A percentile compares a stretch with the other conserved stretches of the same genome.
phyloP scores from a whole-genome alignment of 176 grass and related monocot species.

The Bonia amplexicaulis region DNA sequence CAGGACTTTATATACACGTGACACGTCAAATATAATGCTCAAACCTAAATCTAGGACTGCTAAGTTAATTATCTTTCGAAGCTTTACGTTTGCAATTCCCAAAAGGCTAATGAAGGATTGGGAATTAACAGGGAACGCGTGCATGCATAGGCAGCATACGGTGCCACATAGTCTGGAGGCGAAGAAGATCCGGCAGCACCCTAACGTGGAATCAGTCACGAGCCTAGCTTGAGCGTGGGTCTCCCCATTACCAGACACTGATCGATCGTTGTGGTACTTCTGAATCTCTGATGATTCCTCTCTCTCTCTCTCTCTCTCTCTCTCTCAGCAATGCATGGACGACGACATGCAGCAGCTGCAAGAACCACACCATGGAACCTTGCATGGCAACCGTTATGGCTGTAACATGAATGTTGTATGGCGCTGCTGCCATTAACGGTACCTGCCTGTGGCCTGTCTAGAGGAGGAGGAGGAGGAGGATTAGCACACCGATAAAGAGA shows the following conservation, averaged over 20 bases:
- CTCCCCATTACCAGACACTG: background rate
- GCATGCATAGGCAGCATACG: background rate
- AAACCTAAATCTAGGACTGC: no score
- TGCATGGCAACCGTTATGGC: background rate
- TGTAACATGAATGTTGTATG: background rate
- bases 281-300: background rate
- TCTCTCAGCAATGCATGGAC: background rate
- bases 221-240: background rate
- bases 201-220: background rate
- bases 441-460: background rate
- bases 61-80: no score
- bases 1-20: no score
- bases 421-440: background rate
- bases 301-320: background rate
- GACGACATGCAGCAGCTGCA: background rate
- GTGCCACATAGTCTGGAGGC: background rate
- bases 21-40: no score
- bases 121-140: no score
- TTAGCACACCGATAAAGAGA: background rate
- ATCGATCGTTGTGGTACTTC: background rate
- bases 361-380: background rate
- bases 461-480: background rate
- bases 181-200: background rate
- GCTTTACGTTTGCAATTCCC: no score
- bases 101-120: no score